Evolutionary conservation across 2,329 filamentous ascomycete genomes (phyloP).

Genomic region (Neofusicoccum parvum): DNA sequence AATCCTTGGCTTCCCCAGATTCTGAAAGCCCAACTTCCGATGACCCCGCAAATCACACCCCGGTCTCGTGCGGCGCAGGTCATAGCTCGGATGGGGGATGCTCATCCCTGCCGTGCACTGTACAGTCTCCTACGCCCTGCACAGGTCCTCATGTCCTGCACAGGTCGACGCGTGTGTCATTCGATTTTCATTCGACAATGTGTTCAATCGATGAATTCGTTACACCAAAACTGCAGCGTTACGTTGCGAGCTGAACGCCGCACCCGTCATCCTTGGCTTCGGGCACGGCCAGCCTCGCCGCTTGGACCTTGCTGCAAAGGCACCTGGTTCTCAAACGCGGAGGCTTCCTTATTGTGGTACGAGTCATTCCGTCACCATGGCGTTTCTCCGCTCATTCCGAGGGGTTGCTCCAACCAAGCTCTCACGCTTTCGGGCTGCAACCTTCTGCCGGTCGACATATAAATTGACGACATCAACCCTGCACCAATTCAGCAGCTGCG

Average conservation of each 20-base stretch:
- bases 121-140: background rate
- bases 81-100: background rate
- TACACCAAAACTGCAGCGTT: background rate
- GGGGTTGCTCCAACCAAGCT: background rate
- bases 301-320: background rate
- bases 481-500: background rate
- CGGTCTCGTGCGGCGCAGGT: background rate
- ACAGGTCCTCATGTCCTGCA: background rate
- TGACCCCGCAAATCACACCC: background rate
- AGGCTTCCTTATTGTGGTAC: background rate
- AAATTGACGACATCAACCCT: background rate
- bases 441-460: background rate
- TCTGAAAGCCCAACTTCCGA: background rate
- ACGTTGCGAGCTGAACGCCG: background rate
- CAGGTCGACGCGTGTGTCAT: background rate
- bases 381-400: background rate
- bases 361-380: background rate
- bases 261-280: background rate
- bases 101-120: background rate
- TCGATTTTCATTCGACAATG: background rate
- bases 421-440: background rate
- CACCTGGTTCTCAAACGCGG: background rate
- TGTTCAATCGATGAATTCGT: background rate
- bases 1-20: background rate
- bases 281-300: background rate